Base-by-base conservation (phyloP, 495 filamentous ascomycete species). In the Penicillium crystallinum region DNA sequence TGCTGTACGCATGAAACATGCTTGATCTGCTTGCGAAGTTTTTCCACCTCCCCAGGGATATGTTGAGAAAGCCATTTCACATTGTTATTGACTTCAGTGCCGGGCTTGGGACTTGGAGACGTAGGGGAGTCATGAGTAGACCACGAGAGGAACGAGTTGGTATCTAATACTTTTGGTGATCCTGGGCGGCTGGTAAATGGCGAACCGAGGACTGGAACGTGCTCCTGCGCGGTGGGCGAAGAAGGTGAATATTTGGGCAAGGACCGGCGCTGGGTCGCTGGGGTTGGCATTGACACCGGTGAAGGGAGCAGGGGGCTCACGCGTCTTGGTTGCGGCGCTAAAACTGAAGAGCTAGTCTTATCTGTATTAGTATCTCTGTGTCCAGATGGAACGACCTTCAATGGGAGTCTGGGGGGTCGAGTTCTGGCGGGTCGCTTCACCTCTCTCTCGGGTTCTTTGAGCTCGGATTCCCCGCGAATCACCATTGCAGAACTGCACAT, bases 1-100 rank as follows among this genome's bases (percentile, higher is more conserved):
- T 58, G 49, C 46, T 72, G 70, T 2, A 68, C n/a, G 10, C 63
- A 47, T 2, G 42, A 34, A 10, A 67, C 56, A 7, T 65, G 51
- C 4, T 58, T 52, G 14, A 72, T 63, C 2, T 67, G 51, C 0
- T 42, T 15, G 9, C 59, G 49, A 23, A 73, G 53, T 0, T 52
- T 25, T 0, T 53, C 18, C n/a, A 71, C 64, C 29, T 61, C 67
- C 1, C 40, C 31, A 9, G 38, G 53, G 19, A 73, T 53, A 8
- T 69, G 61, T 2, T 57, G 47, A n/a, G 61, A 57, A 3, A 75
- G 57, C 41, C 56, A 58, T 4, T 55, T 49, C 7, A 71, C 46
- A 6, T 18, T 52, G 15, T 36, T 49, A 44, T 71, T 71, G 47
- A 66, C 58, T 2, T 45, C 9, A 4, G 56, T 46, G 6, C 46